These are phyloP conservation scores for Rhizopogon roseolus DNA, from an alignment of 768 basidiomycete species.

Conservation along the genomic window DNA sequence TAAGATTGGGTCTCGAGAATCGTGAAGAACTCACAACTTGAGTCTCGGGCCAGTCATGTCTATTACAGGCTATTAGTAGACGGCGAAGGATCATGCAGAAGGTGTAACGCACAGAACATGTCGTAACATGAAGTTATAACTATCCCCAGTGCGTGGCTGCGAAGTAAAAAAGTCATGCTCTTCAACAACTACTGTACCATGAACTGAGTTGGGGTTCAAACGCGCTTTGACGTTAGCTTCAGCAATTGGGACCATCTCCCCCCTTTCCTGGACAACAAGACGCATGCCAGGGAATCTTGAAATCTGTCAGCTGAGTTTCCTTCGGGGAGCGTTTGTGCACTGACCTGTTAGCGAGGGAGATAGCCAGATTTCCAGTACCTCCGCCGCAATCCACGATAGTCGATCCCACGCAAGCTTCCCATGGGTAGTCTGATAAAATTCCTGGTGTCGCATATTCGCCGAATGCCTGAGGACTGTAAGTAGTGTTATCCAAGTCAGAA, in stretches of 20 bases:
- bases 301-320: background rate
- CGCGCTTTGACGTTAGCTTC: conserved; percentile 15
- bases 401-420: conserved; percentile 29
- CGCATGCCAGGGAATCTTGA: conserved; percentile 3
- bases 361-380: conserved; percentile 35
- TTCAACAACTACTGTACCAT: conserved; percentile 30
- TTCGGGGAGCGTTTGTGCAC: background rate
- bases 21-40: background rate
- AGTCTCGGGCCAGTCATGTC: conserved; percentile 12
- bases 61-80: background rate
- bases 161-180: conserved; percentile 36
- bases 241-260: conserved; percentile 12
- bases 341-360: conserved; percentile 34
- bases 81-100: background rate
- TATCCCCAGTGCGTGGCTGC: conserved; percentile 15
- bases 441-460: conserved; percentile 24
- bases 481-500: too few species aligned
- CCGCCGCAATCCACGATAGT: conserved; percentile 38
- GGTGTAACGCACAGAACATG: background rate
- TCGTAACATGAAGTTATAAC: background rate
- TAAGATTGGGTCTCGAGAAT: background rate
- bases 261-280: conserved; percentile 34
- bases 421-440: conserved; percentile 36
- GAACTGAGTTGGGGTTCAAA: conserved; percentile 29
- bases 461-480: background rate